Base-by-base conservation (phyloP, 371 early-diverging fungal species). In the Rhizopus microsporus region DNA sequence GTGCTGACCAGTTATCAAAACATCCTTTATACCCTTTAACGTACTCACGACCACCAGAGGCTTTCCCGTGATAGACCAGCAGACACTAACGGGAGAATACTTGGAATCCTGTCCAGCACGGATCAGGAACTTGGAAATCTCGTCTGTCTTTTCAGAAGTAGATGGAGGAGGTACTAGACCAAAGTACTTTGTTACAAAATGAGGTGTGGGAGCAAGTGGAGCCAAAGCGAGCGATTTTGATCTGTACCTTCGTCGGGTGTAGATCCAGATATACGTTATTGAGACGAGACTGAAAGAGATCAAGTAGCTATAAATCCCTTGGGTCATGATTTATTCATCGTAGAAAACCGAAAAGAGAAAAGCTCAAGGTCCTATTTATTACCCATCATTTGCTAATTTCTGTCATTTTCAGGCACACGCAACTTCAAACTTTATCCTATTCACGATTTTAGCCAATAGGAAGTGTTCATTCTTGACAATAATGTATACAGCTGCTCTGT, bases 11-110 rank as follows among this genome's bases (percentile, higher is more conserved):
- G 74, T 68, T 9, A 80, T 55, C 32, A 80, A 56, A 1, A 80
- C 75, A 46, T 80, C 74, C 47, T 73, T 80, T 33, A 80, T 65
- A 2, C 75, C 73, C 37, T 71, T 65, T 0, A 80, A 44, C 0
- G 74, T 69, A 55, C 70, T 80, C 2, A 73, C 73, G 30, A 80
- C 44, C 0, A 80, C 80, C 17, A 71, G 46, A 5, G 77, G 77
- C 7, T 59, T 71, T 0, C 72, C 77, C 10, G 68, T 56, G 32
- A 75, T 37, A 2, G 79, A 75, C 72, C 72, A 75, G 29, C 74
- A 71, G 4, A 78, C 74, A 45, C 67, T 67, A n/a, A 74, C 37
- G n/a, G 79, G 76, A 0, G 58, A 60, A 23, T 65, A 59, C 3
- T 37, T 9, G 0, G 60, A 37, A 51, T 75, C 74, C 59, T 70